phyloP scores from a whole-genome alignment of 768 basidiomycete genomes.

The Cyclocybe cylindracea region DNA sequence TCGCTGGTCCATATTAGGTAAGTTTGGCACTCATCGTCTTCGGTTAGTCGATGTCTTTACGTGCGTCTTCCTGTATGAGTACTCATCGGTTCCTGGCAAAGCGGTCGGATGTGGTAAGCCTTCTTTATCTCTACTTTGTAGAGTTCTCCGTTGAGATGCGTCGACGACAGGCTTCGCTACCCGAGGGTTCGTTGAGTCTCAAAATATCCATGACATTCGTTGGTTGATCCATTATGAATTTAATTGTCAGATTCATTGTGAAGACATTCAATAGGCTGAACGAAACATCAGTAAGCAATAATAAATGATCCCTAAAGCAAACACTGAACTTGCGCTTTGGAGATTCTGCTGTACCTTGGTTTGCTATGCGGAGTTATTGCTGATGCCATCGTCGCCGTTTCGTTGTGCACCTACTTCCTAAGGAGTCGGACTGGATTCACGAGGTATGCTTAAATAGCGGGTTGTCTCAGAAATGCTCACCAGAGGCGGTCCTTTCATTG shows the following conservation, averaged over 20 bases:
- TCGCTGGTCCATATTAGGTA: too few species aligned
- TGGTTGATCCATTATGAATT: not conserved
- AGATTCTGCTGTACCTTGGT: conserved; percentile 11
- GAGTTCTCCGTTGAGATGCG: not conserved
- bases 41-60: too few species aligned
- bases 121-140: not conserved
- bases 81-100: not conserved
- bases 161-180: not conserved
- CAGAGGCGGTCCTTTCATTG: not conserved
- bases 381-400: conserved; percentile 12
- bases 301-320: too few species aligned
- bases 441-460: not conserved
- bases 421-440: conserved; percentile 12
- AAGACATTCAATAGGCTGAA: too few species aligned
- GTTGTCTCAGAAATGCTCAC: too few species aligned
- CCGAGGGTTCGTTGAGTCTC: not conserved
- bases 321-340: too few species aligned
- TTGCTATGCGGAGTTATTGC: conserved; percentile 13
- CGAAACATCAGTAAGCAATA: too few species aligned
- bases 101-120: not conserved
- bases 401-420: conserved; percentile 9
- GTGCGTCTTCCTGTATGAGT: too few species aligned
- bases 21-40: too few species aligned
- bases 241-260: not conserved
- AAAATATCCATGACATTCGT: not conserved